Conservation (phyloP, 2,329 filamentous ascomycete genomes). For the Penicillium expansum region DNA sequence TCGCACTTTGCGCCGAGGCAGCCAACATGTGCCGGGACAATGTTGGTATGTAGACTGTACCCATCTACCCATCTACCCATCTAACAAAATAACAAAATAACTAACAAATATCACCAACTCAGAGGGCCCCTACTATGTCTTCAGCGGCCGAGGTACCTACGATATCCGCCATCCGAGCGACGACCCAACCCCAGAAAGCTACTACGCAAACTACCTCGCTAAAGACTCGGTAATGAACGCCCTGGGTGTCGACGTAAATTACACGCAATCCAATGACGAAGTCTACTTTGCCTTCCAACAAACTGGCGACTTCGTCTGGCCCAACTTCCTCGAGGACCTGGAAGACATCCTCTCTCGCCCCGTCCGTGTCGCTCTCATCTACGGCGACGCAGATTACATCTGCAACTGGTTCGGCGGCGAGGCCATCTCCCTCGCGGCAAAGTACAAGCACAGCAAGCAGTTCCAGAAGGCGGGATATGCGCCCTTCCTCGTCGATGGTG, state of each 20-base stretch:
- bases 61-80: neutral
- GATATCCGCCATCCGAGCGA: constrained; percentile 57
- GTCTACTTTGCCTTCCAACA: constrained; percentile 51
- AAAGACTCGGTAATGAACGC: constrained; percentile 55
- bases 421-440: constrained; percentile 63
- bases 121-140: constrained; percentile 56
- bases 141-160: constrained; percentile 56
- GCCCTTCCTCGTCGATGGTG: constrained; percentile 65
- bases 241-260: constrained; percentile 64
- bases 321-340: constrained; percentile 58
- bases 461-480: constrained; percentile 70
- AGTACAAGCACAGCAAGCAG: constrained; percentile 49
- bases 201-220: constrained; percentile 65
- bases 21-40: constrained; percentile 55
- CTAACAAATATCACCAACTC: neutral
- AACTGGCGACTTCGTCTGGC: constrained; percentile 62
- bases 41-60: constrained; percentile 42
- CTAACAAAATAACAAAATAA: neutral
- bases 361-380: constrained; percentile 69
- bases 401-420: constrained; percentile 69
- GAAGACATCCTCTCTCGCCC: constrained; percentile 59
- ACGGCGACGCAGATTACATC: constrained; percentile 60
- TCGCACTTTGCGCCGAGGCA: constrained; percentile 54
- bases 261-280: constrained; percentile 46
- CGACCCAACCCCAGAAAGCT: constrained; percentile 62